Evolutionary conservation across 306 rosid genomes (phyloP), one percentile per base, ranked within the genome.

Genomic region (Psophocarpus tetragonolobus): DNA sequence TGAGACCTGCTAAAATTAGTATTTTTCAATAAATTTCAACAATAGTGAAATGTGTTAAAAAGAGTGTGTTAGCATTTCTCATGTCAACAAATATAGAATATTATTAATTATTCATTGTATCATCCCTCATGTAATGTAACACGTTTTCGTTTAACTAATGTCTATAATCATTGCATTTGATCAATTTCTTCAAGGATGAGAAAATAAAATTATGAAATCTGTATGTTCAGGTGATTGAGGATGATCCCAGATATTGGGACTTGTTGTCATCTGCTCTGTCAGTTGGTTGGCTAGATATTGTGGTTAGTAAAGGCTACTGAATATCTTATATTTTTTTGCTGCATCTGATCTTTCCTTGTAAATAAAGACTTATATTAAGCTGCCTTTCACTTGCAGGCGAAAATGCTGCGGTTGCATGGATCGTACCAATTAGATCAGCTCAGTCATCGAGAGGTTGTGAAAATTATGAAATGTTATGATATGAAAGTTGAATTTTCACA

Each of bases 201-300:
- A 73, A 69, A 62, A 47, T 77, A 74, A 50, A 74, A 60, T 71
- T 42, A 77, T 75, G 51, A 81, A 62, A n/a, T 54, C 68, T 63
- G 61, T 71, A 17, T 72, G 58, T 77, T 80, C 87, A 94, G 98
- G 89, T 89, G 73, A 83, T 94, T 71, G 98, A 94, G 81, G 91
- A 94, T 42, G 78, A 89, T 85, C 83, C 95, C 63, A 85, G 78
- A 75, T 94, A 94, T 84, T 94, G 98, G 98, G 97, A 91, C 62
- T 87, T 82, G 62, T 76, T 94, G 39, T 87, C 91, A 65, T 90
- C 95, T 70, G 92, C 97, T 48, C 56, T 94, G 44, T 91, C 98
- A 73, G 87, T 94, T 83, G 98, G 98, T 85, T 92, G 98, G 98
- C 89, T 89, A 36, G 98, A 94, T 62, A 77, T 90, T 83, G 98